phyloP scores from a whole-genome alignment of 768 basidiomycete species.

The Lyophyllum decastes region DNA sequence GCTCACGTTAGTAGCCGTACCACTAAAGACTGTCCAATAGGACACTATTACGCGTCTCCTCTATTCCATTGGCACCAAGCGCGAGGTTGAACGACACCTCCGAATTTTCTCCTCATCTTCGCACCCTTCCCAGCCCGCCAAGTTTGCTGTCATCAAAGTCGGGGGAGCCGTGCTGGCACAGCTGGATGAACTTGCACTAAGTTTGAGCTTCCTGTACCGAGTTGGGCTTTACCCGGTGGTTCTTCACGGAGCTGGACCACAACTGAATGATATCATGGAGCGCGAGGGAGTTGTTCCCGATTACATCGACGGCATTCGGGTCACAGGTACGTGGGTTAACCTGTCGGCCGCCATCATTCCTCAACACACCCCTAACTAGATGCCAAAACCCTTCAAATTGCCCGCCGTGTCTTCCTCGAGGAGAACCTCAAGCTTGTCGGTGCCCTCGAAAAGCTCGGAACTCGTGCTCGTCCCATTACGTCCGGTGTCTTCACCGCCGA shows the following conservation, averaged over 20 bases:
- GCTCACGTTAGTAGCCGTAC: not conserved
- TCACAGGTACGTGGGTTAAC: slow-evolving; percentile 70
- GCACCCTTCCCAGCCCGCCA: slow-evolving; percentile 85
- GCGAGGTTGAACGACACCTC: slow-evolving; percentile 97
- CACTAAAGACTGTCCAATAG: slow-evolving; percentile 37
- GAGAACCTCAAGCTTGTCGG: slow-evolving; percentile 95
- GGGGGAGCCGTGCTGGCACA: slow-evolving; percentile 95
- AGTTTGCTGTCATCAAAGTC: slow-evolving; percentile 97
- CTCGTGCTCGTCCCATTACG: slow-evolving; percentile 96
- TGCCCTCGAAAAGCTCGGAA: slow-evolving; percentile 92
- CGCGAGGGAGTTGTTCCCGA: slow-evolving; percentile 92
- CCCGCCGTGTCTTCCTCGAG: slow-evolving; percentile 94
- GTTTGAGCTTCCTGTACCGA: slow-evolving; percentile 93
- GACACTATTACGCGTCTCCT: slow-evolving; percentile 96
- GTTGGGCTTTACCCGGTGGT: slow-evolving; percentile 98
- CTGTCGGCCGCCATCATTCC: not conserved
- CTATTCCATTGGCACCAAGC: slow-evolving; percentile 95
- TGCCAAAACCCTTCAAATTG: slow-evolving; percentile 91
- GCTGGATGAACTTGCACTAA: slow-evolving; percentile 91
- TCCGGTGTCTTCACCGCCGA: slow-evolving; percentile 98
- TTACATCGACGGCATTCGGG: slow-evolving; percentile 96
- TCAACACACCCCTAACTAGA: slow-evolving; percentile 44
- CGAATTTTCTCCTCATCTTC: slow-evolving; percentile 97
- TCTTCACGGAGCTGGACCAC: slow-evolving; percentile 95
- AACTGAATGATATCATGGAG: slow-evolving; percentile 92